A percentile compares a stretch with the other conserved stretches of the same genome.
Evolutionary conservation across 257 asterid genomes (phyloP).

Genomic region (Nemophila menziesii): DNA sequence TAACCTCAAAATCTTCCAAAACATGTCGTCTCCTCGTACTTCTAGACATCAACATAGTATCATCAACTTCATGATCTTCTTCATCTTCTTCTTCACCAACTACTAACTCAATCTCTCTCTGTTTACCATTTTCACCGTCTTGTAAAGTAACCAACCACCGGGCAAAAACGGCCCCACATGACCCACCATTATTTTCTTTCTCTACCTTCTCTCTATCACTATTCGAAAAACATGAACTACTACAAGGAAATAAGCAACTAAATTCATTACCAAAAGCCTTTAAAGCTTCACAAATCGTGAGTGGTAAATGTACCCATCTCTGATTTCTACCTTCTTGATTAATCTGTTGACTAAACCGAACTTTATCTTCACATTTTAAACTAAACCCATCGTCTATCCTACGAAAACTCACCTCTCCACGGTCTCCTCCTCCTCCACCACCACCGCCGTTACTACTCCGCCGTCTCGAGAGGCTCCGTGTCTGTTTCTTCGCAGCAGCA

Average conservation of each 20-base stretch:
- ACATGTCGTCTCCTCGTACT: slow-evolving; percentile 51
- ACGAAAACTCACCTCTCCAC: slow-evolving; percentile 42
- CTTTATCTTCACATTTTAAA: slow-evolving; percentile 16
- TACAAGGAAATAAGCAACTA: slow-evolving; percentile 77
- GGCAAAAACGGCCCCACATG: slow-evolving; percentile 62
- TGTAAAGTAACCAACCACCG: slow-evolving; percentile 74
- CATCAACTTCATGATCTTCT: slow-evolving; percentile 8
- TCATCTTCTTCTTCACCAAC: slow-evolving; percentile 55
- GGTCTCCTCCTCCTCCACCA: not conserved
- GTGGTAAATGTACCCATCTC: slow-evolving; percentile 85
- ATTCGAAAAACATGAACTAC: slow-evolving; percentile 49
- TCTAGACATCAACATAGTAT: slow-evolving; percentile 34
- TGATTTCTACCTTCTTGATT: slow-evolving; percentile 59
- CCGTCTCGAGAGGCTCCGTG: slow-evolving; percentile 50
- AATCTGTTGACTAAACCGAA: slow-evolving; percentile 20
- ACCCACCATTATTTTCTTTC: slow-evolving; percentile 15
- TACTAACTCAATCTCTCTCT: slow-evolving; percentile 78
- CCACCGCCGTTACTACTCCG: slow-evolving; percentile 23
- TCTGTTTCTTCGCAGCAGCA: slow-evolving; percentile 19
- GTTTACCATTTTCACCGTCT: slow-evolving; percentile 52
- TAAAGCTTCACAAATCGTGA: slow-evolving; percentile 78
- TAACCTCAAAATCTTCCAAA: slow-evolving; percentile 70
- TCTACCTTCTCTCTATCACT: slow-evolving; percentile 28
- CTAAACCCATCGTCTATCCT: slow-evolving; percentile 25
- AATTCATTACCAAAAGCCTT: slow-evolving; percentile 58